Evolutionary conservation across 2,329 filamentous ascomycete species (phyloP), one percentile per base, ranked within the genome.

Genomic region (Ceratocystis ficicola): DNA sequence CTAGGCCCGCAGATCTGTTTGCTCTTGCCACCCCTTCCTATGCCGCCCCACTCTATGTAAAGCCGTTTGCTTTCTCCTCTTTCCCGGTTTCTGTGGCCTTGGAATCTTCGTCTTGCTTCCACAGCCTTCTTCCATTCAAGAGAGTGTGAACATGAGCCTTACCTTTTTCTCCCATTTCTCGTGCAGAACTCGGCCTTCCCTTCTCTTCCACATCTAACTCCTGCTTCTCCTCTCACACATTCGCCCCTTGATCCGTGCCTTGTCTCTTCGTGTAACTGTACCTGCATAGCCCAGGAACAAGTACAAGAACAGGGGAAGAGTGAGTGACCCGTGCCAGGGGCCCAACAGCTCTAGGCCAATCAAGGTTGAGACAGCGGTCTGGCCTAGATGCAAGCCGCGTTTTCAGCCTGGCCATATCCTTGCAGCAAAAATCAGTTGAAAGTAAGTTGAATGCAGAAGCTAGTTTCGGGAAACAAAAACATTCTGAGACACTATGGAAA

Each of bases 91-190:
- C 30, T 59, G 3, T 36, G n/a, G 30, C 20, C 10, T 25, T 57
- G 52, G 55, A 59, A 59, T 36, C n/a, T 30, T 59, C 55, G 8
- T 59, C 30, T n/a, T 8, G 55, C 28, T 59, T 59, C 55, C 25
- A 59, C 10, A 41, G 6, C 5, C 2, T 20, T 52, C 48, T 52
- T 22, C 6, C n/a, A 52, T 52, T 22, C 5, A n/a, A 10, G 10
- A 15, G 10, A 41, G 5, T 1, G 7, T 22, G 3, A 3, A 3
- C n/a, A 25, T 50, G 48, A 22, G 48, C 10, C 48, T 22, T 22
- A 3, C 5, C 2, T 52, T 66, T 68, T 64, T 69, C 69, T 65
- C 46, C 68, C 63, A 70, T 12, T 68, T 68, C 69, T 15, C 25
- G 30, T 41, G 36, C 15, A 41, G 36, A 41, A 15, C 36, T 41